Base-by-base conservation (phyloP, 306 rosid species). In the Cicer arietinum region DNA sequence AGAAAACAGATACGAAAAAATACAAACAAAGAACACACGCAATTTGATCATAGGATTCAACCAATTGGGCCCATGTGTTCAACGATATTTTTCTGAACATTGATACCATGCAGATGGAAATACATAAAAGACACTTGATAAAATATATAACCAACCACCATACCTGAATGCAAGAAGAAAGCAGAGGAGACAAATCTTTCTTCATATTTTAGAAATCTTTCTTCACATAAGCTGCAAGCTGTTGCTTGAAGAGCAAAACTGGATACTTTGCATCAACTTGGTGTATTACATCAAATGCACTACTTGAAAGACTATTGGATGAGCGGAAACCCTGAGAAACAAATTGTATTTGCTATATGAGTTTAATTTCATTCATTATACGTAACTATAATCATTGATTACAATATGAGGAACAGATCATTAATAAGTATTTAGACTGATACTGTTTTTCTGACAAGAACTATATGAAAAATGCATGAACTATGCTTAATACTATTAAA, bases 181-280 rank as follows among this genome's bases (percentile, higher is more conserved):
- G 85, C 20, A 86, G 73, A 46, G 96, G 92, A 7, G 85, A 85
- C 68, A 94, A 81, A 46, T 90, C 99, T 76, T 83, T 85, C 84
- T 79, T 92, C 82, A 92, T 73, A 76, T 89, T 92, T 77, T 90
- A 67, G 81, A 89, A 76, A 94, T 88, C 83, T 82, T 94, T 74
- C 16, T 94, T 98, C 67, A 92, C 96, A 68, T 88, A 90, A 68
- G 96, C 97, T 74, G 95, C 88, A 51, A 94, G 97, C 58, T 94
- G 99, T 77, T 92, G 92, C 90, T 90, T 94, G 83, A 94, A 94
- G 59, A 94, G 96, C 79, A 92, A 81, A 71, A 98, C 98, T 5
- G 99, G 98, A 81, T 92, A 88, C 82, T 89, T 94, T 63, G 97
- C 99, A 60, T 94, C 99, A 39, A 94, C 96, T 44, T 80, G 89